Evolutionary conservation across 2,329 filamentous ascomycete genomes (phyloP), one percentile per base, ranked within the genome.

Genomic region (Claviceps citrina): DNA sequence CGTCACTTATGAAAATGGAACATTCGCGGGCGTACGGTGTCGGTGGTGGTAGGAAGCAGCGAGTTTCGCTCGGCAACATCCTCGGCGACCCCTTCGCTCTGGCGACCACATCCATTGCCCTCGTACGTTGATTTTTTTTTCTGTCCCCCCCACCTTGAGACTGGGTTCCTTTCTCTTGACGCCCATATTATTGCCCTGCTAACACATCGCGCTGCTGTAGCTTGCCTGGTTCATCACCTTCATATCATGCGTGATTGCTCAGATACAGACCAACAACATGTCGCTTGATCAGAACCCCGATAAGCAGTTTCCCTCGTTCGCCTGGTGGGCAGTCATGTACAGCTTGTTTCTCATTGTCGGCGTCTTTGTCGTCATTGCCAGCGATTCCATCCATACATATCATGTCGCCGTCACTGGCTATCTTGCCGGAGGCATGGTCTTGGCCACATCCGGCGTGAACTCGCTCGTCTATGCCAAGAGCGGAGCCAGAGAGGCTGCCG

Each of bases 201-300:
- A 36, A 43, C 42, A 5, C n/a, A 15, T 19, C 8, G 10, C 26
- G 3, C 16, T 16, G 13, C 8, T 8, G 13, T 28, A 96, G 89
- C 78, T 94, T 47, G 89, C 87, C 43, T 98, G 91, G 91, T 62
- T 94, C 49, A 94, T 98, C 54, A 77, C 85, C 34, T 93, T 96
- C 59, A 73, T 96, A 54, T 72, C 79, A 47, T 89, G 84, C 44
- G 79, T 94, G 56, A 76, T 95, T 51, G 78, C 80, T 31, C 68
- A 73, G 43, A 54, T 73, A 31, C 61, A 71, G 43, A 53, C 55
- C 39, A 54, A 64, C 61, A 38, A 62, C 12, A 40, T n/a, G 3
- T 24, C 32, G 12, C 12, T 27, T 9, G 33, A 34, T 20, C 31
- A 24, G 15, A 43, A 40, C 26, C 37, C 43, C 61, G 40, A 55